Percentiles rank a stretch among this genome's conserved stretches.
Evolutionary conservation across 768 basidiomycete genomes (phyloP).

Genomic region (Boletales sp.): DNA sequence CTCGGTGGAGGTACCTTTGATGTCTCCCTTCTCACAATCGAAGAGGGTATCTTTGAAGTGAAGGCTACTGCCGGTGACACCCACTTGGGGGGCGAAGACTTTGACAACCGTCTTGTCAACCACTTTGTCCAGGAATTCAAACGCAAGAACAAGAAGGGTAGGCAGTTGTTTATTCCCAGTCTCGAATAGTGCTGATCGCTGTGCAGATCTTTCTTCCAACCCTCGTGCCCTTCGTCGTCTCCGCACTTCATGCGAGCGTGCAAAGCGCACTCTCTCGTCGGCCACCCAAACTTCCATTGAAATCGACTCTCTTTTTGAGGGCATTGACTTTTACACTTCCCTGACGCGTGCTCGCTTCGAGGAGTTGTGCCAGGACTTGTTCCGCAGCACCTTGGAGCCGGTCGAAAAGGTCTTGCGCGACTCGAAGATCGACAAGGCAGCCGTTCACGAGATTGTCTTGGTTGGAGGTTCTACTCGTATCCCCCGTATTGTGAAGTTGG

Average conservation of each 20-base stretch:
- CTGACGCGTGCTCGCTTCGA: constrained; percentile 98
- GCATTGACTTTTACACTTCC: constrained; percentile 97
- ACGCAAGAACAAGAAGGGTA: constrained; percentile 94
- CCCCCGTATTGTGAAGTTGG: constrained; percentile 94
- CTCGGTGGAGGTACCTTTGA: constrained; percentile 98
- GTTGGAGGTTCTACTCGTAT: constrained; percentile 99
- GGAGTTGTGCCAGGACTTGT: constrained; percentile 92
- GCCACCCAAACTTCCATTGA: constrained; percentile 96
- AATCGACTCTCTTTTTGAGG: constrained; percentile 97
- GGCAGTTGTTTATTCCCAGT: constrained; percentile 7
- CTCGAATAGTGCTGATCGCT: constrained; percentile 4
- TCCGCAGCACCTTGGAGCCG: constrained; percentile 89
- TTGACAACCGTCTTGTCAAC: constrained; percentile 96
- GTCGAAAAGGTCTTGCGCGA: constrained; percentile 98
- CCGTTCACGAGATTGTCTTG: constrained; percentile 95
- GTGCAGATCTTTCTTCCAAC: constrained; percentile 78
- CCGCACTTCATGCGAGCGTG: constrained; percentile 96
- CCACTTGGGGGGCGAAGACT: constrained; percentile 97
- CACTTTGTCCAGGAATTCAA: constrained; percentile 98
- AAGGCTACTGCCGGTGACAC: constrained; percentile 98
- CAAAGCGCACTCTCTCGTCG: constrained; percentile 96
- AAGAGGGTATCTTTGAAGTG: constrained; percentile 98
- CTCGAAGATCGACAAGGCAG: constrained; percentile 95
- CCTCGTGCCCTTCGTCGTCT: constrained; percentile 96
- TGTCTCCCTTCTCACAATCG: constrained; percentile 93